Evolutionary conservation across 1,284 basidiomycete genomes (phyloP).

Genomic region (Tilletia setariae): DNA sequence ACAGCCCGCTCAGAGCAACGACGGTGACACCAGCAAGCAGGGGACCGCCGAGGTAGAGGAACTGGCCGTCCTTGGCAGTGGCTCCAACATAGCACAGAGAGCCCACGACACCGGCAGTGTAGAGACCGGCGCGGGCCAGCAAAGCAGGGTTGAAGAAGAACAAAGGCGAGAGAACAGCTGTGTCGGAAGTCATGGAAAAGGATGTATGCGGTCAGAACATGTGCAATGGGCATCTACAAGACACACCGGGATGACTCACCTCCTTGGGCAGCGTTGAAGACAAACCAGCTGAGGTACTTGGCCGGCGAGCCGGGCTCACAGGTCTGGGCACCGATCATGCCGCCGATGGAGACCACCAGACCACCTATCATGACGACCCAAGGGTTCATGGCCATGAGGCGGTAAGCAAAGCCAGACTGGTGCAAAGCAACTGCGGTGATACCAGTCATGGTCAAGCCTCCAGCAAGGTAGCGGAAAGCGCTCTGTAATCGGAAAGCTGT

Average conservation of each 20-base stretch:
- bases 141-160: constrained; percentile 83
- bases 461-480: constrained; percentile 77
- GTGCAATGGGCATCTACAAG: too few relatives aligned
- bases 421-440: constrained; percentile 74
- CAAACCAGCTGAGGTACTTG: constrained; percentile 57
- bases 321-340: constrained; percentile 54
- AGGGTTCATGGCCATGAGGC: constrained; percentile 77
- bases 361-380: constrained; percentile 80
- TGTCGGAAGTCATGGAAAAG: neutral
- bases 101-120: constrained; percentile 80
- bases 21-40: constrained; percentile 73
- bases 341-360: constrained; percentile 61
- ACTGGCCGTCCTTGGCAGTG: constrained; percentile 80
- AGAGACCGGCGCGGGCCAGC: constrained; percentile 80
- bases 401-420: constrained; percentile 68
- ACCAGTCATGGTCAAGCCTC: constrained; percentile 73
- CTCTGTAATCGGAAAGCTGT: neutral
- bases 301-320: constrained; percentile 45
- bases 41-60: constrained; percentile 70
- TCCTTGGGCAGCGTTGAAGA: constrained; percentile 81
- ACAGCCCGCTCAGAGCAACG: constrained; percentile 76
- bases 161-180: constrained; percentile 63
- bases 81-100: constrained; percentile 78
- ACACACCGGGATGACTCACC: neutral
- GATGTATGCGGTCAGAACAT: neutral